Conservation (phyloP, 2,329 filamentous ascomycete species). For the Sarocladiaceae sp. region DNA sequence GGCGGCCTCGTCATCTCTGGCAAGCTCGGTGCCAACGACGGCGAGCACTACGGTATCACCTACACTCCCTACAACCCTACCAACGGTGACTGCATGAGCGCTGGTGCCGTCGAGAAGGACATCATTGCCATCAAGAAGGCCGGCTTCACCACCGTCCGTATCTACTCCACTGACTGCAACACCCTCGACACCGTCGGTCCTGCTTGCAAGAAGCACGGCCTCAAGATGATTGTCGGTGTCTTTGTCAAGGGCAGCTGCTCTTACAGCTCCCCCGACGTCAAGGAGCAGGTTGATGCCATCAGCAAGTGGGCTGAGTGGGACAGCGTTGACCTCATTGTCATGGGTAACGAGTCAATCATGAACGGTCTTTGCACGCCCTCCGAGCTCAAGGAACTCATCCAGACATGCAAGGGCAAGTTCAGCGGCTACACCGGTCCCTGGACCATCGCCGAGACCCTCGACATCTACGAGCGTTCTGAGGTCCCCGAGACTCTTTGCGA, state of each 20-base stretch:
- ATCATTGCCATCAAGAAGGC: slow-evolving; percentile 54
- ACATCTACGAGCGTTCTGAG: slow-evolving; percentile 63
- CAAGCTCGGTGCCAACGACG: slow-evolving; percentile 30
- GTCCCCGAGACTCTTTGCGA: slow-evolving; percentile 57
- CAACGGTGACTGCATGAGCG: slow-evolving; percentile 58
- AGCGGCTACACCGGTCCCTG: slow-evolving; percentile 67
- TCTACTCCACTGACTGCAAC: slow-evolving; percentile 90
- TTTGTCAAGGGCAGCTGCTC: slow-evolving; percentile 66
- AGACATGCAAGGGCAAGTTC: slow-evolving; percentile 58
- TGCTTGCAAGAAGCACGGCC: slow-evolving; percentile 57
- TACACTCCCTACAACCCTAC: slow-evolving; percentile 66
- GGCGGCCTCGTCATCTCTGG: slow-evolving; percentile 19
- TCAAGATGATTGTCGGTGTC: slow-evolving; percentile 82
- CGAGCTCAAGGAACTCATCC: slow-evolving; percentile 66
- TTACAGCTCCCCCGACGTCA: slow-evolving; percentile 53
- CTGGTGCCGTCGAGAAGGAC: slow-evolving; percentile 51
- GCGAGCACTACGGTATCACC: slow-evolving; percentile 65
- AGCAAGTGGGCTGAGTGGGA: slow-evolving; percentile 67
- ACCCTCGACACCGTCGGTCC: slow-evolving; percentile 69
- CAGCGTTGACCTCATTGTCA: slow-evolving; percentile 70
- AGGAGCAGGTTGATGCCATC: slow-evolving; percentile 69
- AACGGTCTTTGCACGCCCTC: slow-evolving; percentile 58
- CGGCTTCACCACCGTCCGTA: slow-evolving; percentile 66
- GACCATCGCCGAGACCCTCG: slow-evolving; percentile 83
- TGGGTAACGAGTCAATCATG: slow-evolving; percentile 89